Evolutionary conservation across 805 yeast species (phyloP).

Genomic region (Kodamaea leandrae): DNA sequence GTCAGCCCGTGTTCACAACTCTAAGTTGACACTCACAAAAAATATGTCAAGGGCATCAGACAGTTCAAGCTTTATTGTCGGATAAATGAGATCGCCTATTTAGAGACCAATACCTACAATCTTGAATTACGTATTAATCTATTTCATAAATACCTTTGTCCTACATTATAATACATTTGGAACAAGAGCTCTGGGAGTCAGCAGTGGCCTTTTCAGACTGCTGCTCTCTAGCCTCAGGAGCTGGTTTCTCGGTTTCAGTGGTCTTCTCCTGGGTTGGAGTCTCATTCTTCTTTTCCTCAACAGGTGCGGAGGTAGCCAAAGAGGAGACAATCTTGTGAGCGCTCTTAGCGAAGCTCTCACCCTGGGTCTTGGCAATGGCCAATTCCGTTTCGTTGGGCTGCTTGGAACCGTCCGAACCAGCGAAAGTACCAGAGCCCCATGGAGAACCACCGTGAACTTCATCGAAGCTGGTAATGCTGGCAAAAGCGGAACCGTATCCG

Average conservation of each 20-base stretch:
- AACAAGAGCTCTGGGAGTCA: constrained; percentile 12
- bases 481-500: constrained; percentile 63
- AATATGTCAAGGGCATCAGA: too few species aligned
- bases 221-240: constrained; percentile 10
- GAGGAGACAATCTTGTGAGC: constrained; percentile 23
- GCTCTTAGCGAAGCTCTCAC: constrained; percentile 55
- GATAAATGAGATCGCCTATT: too few species aligned
- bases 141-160: too few species aligned
- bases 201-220: constrained; percentile 13
- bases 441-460: constrained; percentile 82
- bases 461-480: constrained; percentile 51
- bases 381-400: constrained; percentile 61
- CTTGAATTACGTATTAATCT: too few species aligned
- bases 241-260: neutral
- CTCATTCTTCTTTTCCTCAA: neutral
- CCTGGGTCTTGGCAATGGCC: constrained; percentile 65
- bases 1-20: too few species aligned
- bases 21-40: too few species aligned
- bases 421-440: constrained; percentile 84
- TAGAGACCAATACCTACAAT: too few species aligned
- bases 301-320: neutral
- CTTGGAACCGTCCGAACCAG: constrained; percentile 76
- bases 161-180: constrained; percentile 14
- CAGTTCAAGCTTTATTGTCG: too few species aligned
- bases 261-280: neutral